Percentiles rank a stretch among this genome's conserved stretches.
Conservation (phyloP, 768 basidiomycete species). For the Collybia nuda region DNA sequence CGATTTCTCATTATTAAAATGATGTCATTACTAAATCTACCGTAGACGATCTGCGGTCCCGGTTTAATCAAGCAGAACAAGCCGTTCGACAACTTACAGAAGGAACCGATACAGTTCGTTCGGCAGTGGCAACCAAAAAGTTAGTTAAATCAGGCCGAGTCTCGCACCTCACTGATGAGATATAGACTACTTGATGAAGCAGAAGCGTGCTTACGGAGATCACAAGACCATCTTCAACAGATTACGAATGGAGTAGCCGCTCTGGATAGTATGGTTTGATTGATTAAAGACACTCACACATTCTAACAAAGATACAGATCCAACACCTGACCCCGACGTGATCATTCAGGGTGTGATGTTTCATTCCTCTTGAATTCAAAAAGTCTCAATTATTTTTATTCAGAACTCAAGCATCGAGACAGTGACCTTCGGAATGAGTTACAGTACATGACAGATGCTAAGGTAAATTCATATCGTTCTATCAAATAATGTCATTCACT, state of each 20-base stretch:
- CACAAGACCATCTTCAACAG: conserved; percentile 59
- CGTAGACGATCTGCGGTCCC: conserved; percentile 56
- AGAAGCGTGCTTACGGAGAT: conserved; percentile 50
- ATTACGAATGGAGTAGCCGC: conserved; percentile 48
- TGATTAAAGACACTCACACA: background rate
- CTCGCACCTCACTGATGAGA: background rate
- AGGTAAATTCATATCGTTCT: conserved; percentile 34
- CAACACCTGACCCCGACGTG: conserved; percentile 46
- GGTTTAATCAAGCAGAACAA: conserved; percentile 55
- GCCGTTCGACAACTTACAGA: conserved; percentile 52
- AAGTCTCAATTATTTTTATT: background rate
- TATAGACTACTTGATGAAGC: conserved; percentile 61
- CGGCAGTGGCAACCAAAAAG: conserved; percentile 45
- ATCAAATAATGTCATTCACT: conserved; percentile 15
- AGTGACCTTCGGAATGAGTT: conserved; percentile 61
- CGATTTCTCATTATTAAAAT: background rate
- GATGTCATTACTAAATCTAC: conserved; percentile 1
- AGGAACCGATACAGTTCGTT: conserved; percentile 60
- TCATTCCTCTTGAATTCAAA: background rate
- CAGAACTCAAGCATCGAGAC: conserved; percentile 69
- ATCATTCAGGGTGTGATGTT: conserved; percentile 48
- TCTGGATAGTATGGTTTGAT: conserved; percentile 45
- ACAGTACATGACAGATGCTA: conserved; percentile 51
- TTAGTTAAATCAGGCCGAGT: conserved; percentile 22
- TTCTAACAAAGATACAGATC: conserved; percentile 27